Percentiles rank a stretch among this genome's conserved stretches.
Evolutionary conservation across 441 rosid genomes (phyloP).

Genomic region (Adansonia rubrostipa): DNA sequence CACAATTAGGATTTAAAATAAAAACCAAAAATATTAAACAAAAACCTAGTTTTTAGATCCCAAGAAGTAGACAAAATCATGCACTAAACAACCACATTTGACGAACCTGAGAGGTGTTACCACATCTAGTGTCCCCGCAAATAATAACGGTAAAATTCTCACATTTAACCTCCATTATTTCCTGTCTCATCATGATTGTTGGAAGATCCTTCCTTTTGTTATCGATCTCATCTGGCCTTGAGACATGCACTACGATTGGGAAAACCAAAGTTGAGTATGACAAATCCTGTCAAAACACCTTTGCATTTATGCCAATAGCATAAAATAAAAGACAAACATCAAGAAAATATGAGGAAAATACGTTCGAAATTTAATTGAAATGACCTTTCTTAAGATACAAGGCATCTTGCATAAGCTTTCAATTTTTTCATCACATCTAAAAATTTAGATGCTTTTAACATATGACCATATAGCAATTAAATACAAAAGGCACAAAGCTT

Average conservation of each 20-base stretch:
- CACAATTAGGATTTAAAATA: not conserved
- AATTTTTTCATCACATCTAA: constrained; percentile 2
- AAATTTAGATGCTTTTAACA: not conserved
- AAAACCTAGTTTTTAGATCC: constrained; percentile 8
- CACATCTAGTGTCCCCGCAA: constrained; percentile 95
- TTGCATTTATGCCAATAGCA: not conserved
- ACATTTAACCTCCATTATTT: constrained; percentile 91
- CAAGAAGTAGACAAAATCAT: too few relatives aligned
- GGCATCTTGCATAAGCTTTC: not conserved
- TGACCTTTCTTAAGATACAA: not conserved
- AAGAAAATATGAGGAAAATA: not conserved
- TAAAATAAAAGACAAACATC: not conserved
- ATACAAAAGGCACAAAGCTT: not conserved
- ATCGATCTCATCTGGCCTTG: constrained; percentile 61
- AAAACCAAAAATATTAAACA: constrained; percentile 20
- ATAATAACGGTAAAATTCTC: constrained; percentile 61
- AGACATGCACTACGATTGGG: constrained; percentile 47
- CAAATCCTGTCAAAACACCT: constrained; percentile 26
- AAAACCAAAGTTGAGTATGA: constrained; percentile 32
- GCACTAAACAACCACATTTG: constrained; percentile 56
- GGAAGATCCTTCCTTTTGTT: constrained; percentile 83
- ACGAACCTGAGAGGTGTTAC: constrained; percentile 97
- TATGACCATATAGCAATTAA: not conserved
- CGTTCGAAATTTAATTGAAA: not conserved
- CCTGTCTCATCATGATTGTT: constrained; percentile 96